Conservation (phyloP, 2,329 filamentous ascomycete species). For the Pyrenochaeta sp. region DNA sequence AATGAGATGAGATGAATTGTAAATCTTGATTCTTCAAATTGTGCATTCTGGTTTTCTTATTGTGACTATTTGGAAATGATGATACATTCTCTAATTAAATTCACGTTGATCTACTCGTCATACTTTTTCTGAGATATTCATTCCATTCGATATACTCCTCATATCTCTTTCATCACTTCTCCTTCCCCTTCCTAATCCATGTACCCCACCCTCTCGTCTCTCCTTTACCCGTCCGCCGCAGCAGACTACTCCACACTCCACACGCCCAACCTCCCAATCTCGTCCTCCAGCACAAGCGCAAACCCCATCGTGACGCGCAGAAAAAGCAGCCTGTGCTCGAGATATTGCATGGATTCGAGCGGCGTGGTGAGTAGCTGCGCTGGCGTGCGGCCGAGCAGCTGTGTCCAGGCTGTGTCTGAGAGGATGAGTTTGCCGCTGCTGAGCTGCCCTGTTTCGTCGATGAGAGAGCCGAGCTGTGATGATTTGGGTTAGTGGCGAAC, state of each 20-base stretch:
- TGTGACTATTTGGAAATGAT: too few species aligned
- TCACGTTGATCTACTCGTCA: too few species aligned
- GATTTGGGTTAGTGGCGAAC: neutral
- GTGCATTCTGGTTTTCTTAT: too few species aligned
- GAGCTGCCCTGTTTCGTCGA: constrained; percentile 66
- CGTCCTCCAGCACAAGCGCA: constrained; percentile 56
- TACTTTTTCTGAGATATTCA: too few species aligned
- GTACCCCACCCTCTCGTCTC: neutral
- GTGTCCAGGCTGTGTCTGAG: constrained; percentile 60
- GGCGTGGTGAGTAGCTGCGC: constrained; percentile 53
- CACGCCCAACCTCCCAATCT: constrained; percentile 38
- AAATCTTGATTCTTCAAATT: too few species aligned
- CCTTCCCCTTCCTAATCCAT: neutral
- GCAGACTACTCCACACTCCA: constrained; percentile 38
- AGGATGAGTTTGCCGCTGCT: constrained; percentile 61
- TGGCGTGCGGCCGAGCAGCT: constrained; percentile 56
- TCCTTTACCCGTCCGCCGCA: neutral
- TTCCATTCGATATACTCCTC: constrained; percentile 6
- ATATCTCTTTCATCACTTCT: neutral
- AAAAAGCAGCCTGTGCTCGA: constrained; percentile 62
- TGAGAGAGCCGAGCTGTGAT: constrained; percentile 50
- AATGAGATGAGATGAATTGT: too few species aligned
- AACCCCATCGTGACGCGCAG: constrained; percentile 63
- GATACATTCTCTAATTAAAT: too few species aligned
- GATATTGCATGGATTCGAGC: constrained; percentile 52